Conservation (phyloP, 2,329 filamentous ascomycete species). For the Fusarium pseudonygamai region DNA sequence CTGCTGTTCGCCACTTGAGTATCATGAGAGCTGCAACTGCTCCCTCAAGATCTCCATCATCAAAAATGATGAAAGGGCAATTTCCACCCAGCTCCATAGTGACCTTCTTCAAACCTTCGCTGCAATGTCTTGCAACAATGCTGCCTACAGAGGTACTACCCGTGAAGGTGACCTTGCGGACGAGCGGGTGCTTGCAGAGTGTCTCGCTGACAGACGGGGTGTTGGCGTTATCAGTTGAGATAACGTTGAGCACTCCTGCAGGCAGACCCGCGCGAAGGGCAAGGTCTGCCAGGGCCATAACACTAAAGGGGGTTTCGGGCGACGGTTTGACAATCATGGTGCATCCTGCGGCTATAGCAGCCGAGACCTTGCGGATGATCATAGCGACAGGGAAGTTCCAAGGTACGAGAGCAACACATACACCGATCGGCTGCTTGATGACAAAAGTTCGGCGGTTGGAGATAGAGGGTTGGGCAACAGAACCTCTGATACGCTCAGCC, state of each 20-base stretch:
- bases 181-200: slow-evolving; percentile 55
- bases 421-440: slow-evolving; percentile 64
- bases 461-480: slow-evolving; percentile 61
- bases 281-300: slow-evolving; percentile 73
- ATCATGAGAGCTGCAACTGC: background rate
- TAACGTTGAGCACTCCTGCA: slow-evolving; percentile 70
- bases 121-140: slow-evolving; percentile 68
- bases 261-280: slow-evolving; percentile 78
- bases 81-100: slow-evolving; percentile 78
- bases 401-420: slow-evolving; percentile 48
- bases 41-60: slow-evolving; percentile 64
- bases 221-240: slow-evolving; percentile 48
- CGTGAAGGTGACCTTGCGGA: slow-evolving; percentile 78
- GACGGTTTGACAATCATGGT: slow-evolving; percentile 79
- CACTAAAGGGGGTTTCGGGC: slow-evolving; percentile 77
- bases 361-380: slow-evolving; percentile 56
- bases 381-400: slow-evolving; percentile 71
- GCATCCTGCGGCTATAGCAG: slow-evolving; percentile 76
- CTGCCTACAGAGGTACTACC: slow-evolving; percentile 76
- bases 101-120: slow-evolving; percentile 71
- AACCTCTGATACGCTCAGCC: slow-evolving; percentile 56
- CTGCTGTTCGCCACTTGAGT: slow-evolving; percentile 72
- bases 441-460: slow-evolving; percentile 68
- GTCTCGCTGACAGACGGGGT: slow-evolving; percentile 56
- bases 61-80: slow-evolving; percentile 71